Percentiles rank a stretch among this genome's conserved stretches.
Conservation (phyloP, 2,329 filamentous ascomycete genomes). For the Bipolaris zeicola region DNA sequence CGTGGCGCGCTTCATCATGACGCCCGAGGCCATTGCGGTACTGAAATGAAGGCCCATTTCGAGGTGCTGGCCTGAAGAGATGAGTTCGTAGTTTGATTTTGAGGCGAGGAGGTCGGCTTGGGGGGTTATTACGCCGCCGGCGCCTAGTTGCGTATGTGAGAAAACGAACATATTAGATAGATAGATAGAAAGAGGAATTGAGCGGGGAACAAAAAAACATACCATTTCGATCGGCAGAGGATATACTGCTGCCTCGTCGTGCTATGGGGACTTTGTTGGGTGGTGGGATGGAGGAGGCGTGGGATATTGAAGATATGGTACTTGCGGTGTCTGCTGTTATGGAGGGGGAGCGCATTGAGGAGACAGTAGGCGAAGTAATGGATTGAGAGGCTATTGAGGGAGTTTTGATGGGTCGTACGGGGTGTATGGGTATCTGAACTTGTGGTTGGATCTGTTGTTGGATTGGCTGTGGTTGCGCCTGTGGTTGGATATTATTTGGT, state of each 20-base stretch:
- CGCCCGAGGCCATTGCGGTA: constrained; percentile 40
- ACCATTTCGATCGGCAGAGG: constrained; percentile 33
- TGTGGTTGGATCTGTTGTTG: constrained; percentile 7
- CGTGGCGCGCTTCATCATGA: constrained; percentile 42
- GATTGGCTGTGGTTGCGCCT: constrained; percentile 9
- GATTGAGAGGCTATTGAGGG: constrained; percentile 16
- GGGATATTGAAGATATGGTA: constrained; percentile 32
- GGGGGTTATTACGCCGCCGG: constrained; percentile 33
- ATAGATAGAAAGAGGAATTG: neutral
- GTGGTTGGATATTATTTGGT: neutral
- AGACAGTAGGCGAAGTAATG: constrained; percentile 19
- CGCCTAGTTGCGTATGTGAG: constrained; percentile 17
- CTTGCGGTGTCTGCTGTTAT: constrained; percentile 30
- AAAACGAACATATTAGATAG: neutral
- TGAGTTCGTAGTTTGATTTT: constrained; percentile 40
- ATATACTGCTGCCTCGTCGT: constrained; percentile 27
- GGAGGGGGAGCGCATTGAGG: constrained; percentile 27
- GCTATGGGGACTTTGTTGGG: constrained; percentile 34
- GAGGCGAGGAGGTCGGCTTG: constrained; percentile 37
- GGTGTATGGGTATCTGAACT: constrained; percentile 22
- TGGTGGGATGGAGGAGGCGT: constrained; percentile 29
- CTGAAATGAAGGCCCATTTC: constrained; percentile 43
- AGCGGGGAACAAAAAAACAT: constrained; percentile 13
- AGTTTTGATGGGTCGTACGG: constrained; percentile 21
- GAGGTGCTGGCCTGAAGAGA: constrained; percentile 36